Conservation (phyloP, 371 early-diverging fungal species). For the Cladochytrium tenue region DNA sequence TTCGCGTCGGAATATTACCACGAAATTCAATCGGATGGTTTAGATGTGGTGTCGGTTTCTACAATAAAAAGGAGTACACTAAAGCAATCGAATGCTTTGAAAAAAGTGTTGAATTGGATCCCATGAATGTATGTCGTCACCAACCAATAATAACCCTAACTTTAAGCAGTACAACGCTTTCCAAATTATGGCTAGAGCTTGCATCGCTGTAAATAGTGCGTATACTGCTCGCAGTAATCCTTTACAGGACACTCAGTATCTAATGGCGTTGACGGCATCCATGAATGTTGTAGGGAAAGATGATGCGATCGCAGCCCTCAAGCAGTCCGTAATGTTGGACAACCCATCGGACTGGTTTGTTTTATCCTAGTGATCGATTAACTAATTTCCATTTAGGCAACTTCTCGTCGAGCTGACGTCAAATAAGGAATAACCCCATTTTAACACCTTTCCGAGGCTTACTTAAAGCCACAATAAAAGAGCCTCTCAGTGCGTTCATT, state of each 20-base stretch:
- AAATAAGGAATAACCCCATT: constrained; percentile 11
- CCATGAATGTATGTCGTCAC: constrained; percentile 41
- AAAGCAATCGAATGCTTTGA: constrained; percentile 59
- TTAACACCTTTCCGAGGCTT: neutral
- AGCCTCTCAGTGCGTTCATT: no score
- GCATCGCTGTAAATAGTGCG: constrained; percentile 57
- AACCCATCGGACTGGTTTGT: constrained; percentile 58
- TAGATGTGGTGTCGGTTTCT: constrained; percentile 57
- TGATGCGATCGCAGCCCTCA: constrained; percentile 55
- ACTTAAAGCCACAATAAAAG: no score
- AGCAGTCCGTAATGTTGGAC: constrained; percentile 56
- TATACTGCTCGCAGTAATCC: neutral
- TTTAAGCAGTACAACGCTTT: constrained; percentile 52
- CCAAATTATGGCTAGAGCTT: constrained; percentile 60
- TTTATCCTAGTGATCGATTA: neutral
- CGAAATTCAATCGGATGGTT: constrained; percentile 62
- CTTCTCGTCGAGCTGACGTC: constrained; percentile 54
- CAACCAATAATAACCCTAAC: neutral
- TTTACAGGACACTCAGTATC: neutral
- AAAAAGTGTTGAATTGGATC: constrained; percentile 51
- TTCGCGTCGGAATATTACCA: constrained; percentile 51
- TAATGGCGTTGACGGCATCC: neutral
- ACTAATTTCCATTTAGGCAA: constrained; percentile 31
- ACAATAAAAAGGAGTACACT: constrained; percentile 58
- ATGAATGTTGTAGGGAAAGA: constrained; percentile 43